Percentiles rank a stretch among this genome's conserved stretches.
These are phyloP conservation scores for Dactylonectria macrodidyma DNA, from an alignment of 2,329 filamentous ascomycete species.

Conservation along the genomic window DNA sequence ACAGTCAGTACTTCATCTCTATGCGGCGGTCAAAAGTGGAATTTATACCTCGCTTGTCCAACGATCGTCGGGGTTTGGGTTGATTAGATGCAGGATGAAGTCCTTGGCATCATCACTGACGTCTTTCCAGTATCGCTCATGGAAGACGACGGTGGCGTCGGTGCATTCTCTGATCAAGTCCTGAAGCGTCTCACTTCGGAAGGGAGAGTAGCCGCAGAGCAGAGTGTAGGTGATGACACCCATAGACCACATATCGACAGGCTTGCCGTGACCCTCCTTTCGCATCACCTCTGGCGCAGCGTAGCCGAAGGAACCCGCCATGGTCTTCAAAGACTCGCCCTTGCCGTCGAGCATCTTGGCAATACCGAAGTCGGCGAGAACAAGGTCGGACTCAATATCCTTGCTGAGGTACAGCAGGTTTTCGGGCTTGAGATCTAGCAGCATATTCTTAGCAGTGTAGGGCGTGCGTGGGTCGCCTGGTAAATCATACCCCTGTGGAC, in stretches of 20 bases:
- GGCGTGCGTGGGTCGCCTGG: not conserved
- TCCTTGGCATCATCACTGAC: slow-evolving; percentile 96
- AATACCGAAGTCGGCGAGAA: slow-evolving; percentile 97
- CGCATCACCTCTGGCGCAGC: slow-evolving; percentile 98
- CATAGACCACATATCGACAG: slow-evolving; percentile 99
- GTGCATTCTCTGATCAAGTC: slow-evolving; percentile 97
- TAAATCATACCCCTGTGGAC: slow-evolving; percentile 86
- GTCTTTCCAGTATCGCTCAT: slow-evolving; percentile 98
- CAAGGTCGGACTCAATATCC: slow-evolving; percentile 83
- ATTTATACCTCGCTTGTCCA: slow-evolving; percentile 80
- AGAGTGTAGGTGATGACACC: slow-evolving; percentile 99
- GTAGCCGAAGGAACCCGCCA: slow-evolving; percentile 99
- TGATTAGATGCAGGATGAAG: slow-evolving; percentile 88
- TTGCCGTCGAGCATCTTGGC: slow-evolving; percentile 96
- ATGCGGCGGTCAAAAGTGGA: slow-evolving; percentile 11
- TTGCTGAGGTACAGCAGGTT: slow-evolving; percentile 94
- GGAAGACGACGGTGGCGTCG: slow-evolving; percentile 88
- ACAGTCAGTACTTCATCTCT: slow-evolving; percentile 36
- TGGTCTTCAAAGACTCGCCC: slow-evolving; percentile 93
- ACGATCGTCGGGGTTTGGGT: slow-evolving; percentile 83
- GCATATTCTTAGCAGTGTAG: slow-evolving; percentile 14
- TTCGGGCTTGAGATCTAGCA: slow-evolving; percentile 93
- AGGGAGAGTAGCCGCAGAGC: slow-evolving; percentile 97
- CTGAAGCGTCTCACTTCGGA: slow-evolving; percentile 92
- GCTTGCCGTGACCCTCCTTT: slow-evolving; percentile 96